A percentile compares a stretch with the other conserved stretches of the same genome.
phyloP scores from a whole-genome alignment of 371 early-diverging fungal species.

The Choanephora cucurbitarum region DNA sequence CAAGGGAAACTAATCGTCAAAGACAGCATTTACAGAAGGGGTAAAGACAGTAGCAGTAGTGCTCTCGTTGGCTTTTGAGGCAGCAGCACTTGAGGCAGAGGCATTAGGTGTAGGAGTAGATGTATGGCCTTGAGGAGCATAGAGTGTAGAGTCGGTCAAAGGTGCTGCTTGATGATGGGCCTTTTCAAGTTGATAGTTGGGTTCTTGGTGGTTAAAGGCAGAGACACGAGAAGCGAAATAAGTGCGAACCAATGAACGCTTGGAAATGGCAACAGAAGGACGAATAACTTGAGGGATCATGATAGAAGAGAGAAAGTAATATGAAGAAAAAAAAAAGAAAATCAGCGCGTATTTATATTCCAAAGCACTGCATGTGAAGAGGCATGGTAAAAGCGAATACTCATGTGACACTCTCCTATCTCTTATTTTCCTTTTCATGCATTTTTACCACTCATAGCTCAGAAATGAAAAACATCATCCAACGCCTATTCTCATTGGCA shows the following conservation, averaged over 20 bases:
- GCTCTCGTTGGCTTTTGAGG: constrained; percentile 7
- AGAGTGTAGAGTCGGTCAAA: constrained; percentile 29
- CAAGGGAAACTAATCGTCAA: constrained; percentile 29
- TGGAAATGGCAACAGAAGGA: constrained; percentile 14
- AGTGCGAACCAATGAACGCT: constrained; percentile 14
- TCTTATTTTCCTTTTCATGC: constrained; percentile 6
- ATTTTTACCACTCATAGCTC: neutral
- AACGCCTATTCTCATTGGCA: constrained; percentile 13
- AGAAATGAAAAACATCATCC: neutral
- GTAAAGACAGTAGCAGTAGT: constrained; percentile 25
- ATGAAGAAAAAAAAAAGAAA: neutral
- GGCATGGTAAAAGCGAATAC: constrained; percentile 8
- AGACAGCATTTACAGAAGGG: constrained; percentile 40
- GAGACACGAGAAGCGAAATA: constrained; percentile 10
- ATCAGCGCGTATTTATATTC: constrained; percentile 12
- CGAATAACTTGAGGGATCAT: constrained; percentile 26
- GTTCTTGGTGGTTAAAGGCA: constrained; percentile 9
- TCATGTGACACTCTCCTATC: constrained; percentile 17
- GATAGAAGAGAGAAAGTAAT: neutral
- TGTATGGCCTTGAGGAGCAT: constrained; percentile 26
- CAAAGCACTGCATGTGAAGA: constrained; percentile 13
- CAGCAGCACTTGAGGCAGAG: constrained; percentile 2
- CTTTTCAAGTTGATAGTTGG: constrained; percentile 14
- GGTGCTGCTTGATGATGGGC: constrained; percentile 36
- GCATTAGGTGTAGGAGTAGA: constrained; percentile 2